Evolutionary conservation across 2,329 filamentous ascomycete species (phyloP).

Genomic region (Fusarium nelsonii): DNA sequence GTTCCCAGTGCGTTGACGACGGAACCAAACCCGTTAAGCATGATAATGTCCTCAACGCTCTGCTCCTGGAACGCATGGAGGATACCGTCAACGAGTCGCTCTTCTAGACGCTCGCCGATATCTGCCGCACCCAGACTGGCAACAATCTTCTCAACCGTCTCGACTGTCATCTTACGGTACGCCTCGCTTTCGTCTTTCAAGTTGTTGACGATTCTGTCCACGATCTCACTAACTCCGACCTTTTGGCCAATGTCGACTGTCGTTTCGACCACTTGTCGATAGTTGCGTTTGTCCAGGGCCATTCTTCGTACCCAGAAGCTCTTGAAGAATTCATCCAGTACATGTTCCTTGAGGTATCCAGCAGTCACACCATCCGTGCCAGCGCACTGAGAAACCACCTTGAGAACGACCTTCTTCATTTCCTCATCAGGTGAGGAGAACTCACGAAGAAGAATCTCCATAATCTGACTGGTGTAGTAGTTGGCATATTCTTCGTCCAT

Average conservation of each 20-base stretch:
- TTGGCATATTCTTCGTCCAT: slow-evolving; percentile 99
- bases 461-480: slow-evolving; percentile 98
- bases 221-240: slow-evolving; percentile 95
- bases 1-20: slow-evolving; percentile 95
- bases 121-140: slow-evolving; percentile 93
- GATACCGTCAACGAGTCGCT: slow-evolving; percentile 94
- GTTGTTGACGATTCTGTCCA: slow-evolving; percentile 93
- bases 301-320: slow-evolving; percentile 98
- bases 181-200: slow-evolving; percentile 98
- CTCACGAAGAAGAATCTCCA: slow-evolving; percentile 96
- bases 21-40: slow-evolving; percentile 97
- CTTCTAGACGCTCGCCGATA: slow-evolving; percentile 91
- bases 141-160: slow-evolving; percentile 97
- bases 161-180: slow-evolving; percentile 99
- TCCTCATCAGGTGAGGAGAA: slow-evolving; percentile 98
- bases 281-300: slow-evolving; percentile 97
- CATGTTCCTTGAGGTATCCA: slow-evolving; percentile 93
- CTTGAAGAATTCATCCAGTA: slow-evolving; percentile 97
- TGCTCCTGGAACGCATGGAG: slow-evolving; percentile 98
- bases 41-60: slow-evolving; percentile 93
- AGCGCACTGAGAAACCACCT: slow-evolving; percentile 96
- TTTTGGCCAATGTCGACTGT: slow-evolving; percentile 98
- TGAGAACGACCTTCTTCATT: slow-evolving; percentile 99
- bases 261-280: slow-evolving; percentile 96
- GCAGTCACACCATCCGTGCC: slow-evolving; percentile 95